These are phyloP conservation scores for Tetracentron sinense DNA, from an alignment of 164 flowering plant genomes.

Conservation along the genomic window DNA sequence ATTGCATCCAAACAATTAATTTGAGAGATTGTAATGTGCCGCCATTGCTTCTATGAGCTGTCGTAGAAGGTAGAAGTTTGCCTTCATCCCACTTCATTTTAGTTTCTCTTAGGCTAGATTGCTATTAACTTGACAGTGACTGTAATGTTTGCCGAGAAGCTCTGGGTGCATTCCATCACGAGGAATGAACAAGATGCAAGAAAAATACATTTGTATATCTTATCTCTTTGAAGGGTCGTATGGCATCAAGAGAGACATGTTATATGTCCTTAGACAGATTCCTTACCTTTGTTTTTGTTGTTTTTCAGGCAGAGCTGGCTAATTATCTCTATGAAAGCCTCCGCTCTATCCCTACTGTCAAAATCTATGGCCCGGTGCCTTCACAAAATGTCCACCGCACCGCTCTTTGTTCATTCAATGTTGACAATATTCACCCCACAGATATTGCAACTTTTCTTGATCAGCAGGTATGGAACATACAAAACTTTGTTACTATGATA, in stretches of 20 bases:
- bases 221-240: neutral
- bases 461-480: constrained; percentile 59
- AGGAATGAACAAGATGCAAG: neutral
- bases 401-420: constrained; percentile 89
- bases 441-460: constrained; percentile 92
- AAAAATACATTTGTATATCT: no score
- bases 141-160: neutral
- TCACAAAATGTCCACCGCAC: constrained; percentile 54
- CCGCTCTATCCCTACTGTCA: constrained; percentile 45
- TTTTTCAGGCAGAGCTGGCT: constrained; percentile 58
- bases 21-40: neutral
- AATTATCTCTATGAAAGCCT: constrained; percentile 67
- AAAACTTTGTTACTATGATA: neutral
- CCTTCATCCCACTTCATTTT: neutral
- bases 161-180: no score
- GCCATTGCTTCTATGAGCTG: neutral
- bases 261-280: neutral
- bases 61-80: no score
- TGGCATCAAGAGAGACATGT: neutral
- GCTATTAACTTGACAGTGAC: neutral
- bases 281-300: neutral
- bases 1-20: neutral
- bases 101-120: neutral
- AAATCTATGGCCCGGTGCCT: constrained; percentile 82
- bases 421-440: constrained; percentile 79